Conservation (phyloP, 1,139 yeast species). For the Hyphopichia wangnamkhiaoensis region DNA sequence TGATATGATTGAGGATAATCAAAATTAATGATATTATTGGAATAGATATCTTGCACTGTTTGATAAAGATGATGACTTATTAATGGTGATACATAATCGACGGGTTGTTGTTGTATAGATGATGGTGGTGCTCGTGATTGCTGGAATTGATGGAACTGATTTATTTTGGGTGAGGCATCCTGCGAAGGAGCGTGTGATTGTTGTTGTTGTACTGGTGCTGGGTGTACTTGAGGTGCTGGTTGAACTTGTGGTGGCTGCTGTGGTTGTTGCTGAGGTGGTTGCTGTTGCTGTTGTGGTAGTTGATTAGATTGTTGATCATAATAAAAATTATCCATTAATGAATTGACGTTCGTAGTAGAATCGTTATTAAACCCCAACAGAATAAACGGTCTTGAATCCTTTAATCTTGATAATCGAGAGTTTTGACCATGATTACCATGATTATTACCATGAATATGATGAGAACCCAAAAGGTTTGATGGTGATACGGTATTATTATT, state of each 20-base stretch:
- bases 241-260: not conserved
- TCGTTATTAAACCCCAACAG: constrained; percentile 34
- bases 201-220: too few relatives aligned
- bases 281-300: not conserved
- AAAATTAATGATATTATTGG: constrained; percentile 55
- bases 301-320: not conserved
- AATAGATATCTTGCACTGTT: constrained; percentile 65
- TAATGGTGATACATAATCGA: constrained; percentile 54
- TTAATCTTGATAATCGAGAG: constrained; percentile 22
- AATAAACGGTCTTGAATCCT: constrained; percentile 44
- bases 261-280: not conserved
- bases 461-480: constrained; percentile 9
- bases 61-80: constrained; percentile 61
- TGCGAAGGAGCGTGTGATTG: too few relatives aligned
- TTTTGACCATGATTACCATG: not conserved
- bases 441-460: not conserved
- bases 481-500: constrained; percentile 17
- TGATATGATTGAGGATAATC: constrained; percentile 71
- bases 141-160: constrained; percentile 1
- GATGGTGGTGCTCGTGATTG: too few relatives aligned
- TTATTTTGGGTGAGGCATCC: not conserved
- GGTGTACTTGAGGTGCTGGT: not conserved
- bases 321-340: constrained; percentile 6
- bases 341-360: not conserved
- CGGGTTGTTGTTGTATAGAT: too few relatives aligned